These are phyloP conservation scores for Plantago lanceolata DNA, from an alignment of 305 asterid species.

Conservation along the genomic window DNA sequence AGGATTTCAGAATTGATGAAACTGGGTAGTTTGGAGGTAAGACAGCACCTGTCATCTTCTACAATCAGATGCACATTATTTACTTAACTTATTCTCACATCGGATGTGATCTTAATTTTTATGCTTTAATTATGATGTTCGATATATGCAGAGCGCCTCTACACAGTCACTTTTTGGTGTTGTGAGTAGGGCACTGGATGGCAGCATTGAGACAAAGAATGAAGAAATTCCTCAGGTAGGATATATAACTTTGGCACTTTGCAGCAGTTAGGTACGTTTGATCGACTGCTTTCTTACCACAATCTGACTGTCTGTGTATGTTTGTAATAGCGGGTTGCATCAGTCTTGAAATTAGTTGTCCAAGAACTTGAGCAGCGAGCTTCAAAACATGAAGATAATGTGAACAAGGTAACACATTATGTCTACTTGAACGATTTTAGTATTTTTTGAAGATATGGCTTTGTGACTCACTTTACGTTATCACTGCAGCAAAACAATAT, in stretches of 20 bases:
- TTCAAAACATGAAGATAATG: conserved; percentile 52
- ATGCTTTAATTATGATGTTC: conserved; percentile 26
- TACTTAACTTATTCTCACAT: conserved; percentile 12
- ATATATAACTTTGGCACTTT: conserved; percentile 16
- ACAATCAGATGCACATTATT: neutral
- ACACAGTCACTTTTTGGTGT: conserved; percentile 61
- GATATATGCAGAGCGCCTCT: conserved; percentile 56
- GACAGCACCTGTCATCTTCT: neutral
- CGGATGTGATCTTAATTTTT: conserved; percentile 24
- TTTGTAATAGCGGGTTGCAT: conserved; percentile 55
- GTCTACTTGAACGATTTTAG: conserved; percentile 14
- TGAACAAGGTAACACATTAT: conserved; percentile 53
- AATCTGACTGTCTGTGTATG: conserved; percentile 24
- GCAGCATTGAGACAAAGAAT: conserved; percentile 62
- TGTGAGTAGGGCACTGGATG: conserved; percentile 58
- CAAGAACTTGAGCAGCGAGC: conserved; percentile 82
- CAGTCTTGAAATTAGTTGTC: conserved; percentile 66
- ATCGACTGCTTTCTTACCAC: conserved; percentile 16
- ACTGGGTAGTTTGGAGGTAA: conserved; percentile 70
- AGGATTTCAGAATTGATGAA: conserved; percentile 73
- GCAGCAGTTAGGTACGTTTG: conserved; percentile 5
- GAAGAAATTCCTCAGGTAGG: conserved; percentile 78
- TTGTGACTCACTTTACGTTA: conserved; percentile 20
- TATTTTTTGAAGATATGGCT: conserved; percentile 14
- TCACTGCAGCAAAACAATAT: conserved; percentile 65